These are phyloP conservation scores for Neocucurbitaria cava DNA, from an alignment of 2,329 filamentous ascomycete genomes.

Conservation along the genomic window DNA sequence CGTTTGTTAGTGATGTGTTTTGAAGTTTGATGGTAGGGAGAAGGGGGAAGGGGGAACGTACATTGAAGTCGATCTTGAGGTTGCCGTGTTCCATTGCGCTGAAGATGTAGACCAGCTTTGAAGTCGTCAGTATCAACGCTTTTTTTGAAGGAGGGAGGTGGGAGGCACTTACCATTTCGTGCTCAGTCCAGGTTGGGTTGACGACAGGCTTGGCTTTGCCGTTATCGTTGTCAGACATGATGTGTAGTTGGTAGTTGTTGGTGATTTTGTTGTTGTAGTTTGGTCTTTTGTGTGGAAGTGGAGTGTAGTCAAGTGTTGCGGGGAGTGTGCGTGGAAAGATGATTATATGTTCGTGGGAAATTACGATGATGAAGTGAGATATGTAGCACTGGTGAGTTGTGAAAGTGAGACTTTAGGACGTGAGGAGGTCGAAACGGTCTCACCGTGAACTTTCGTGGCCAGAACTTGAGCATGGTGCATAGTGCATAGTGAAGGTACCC, in stretches of 20 bases:
- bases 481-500: not conserved
- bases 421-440: not conserved
- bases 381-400: not conserved
- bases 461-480: not conserved
- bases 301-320: not conserved
- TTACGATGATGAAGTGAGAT: not conserved
- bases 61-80: constrained; percentile 21
- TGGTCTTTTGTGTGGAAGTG: not conserved
- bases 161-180: constrained; percentile 16
- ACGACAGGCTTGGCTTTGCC: not conserved
- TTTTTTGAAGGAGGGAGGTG: too few relatives aligned
- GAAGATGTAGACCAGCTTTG: constrained; percentile 23
- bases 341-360: not conserved
- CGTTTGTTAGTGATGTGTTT: not conserved
- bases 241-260: not conserved
- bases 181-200: constrained; percentile 16
- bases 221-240: not conserved
- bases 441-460: not conserved
- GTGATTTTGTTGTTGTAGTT: not conserved
- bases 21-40: too few relatives aligned
- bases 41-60: not conserved
- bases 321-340: not conserved
- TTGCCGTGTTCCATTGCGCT: constrained; percentile 6
- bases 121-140: constrained; percentile 1
- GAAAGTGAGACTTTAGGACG: not conserved